These are phyloP conservation scores for Amanita rimosa DNA, from an alignment of 768 basidiomycete genomes.

Conservation along the genomic window DNA sequence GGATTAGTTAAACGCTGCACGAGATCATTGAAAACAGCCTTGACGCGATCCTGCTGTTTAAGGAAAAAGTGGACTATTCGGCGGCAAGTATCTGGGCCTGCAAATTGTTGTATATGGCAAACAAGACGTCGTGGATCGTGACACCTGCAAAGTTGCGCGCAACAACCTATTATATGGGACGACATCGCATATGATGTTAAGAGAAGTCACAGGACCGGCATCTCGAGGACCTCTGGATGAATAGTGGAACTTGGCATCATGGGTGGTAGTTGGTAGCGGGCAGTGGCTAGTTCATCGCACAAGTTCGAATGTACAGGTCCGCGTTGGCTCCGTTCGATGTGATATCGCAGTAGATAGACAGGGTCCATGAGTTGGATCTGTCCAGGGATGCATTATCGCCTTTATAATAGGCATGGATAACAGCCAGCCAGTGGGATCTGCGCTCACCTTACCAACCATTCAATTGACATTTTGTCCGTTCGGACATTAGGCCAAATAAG, in stretches of 20 bases:
- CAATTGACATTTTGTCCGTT: neutral
- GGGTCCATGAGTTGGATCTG: neutral
- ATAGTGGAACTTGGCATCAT: slow-evolving; percentile 5
- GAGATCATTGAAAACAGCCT: slow-evolving; percentile 30
- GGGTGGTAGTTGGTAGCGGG: neutral
- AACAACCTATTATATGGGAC: slow-evolving; percentile 31
- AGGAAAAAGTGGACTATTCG: slow-evolving; percentile 32
- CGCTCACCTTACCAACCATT: neutral
- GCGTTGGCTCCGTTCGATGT: neutral
- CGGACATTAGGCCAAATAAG: neutral
- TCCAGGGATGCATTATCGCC: neutral
- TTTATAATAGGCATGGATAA: neutral
- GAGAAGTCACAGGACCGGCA: slow-evolving; percentile 21
- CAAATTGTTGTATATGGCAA: slow-evolving; percentile 30
- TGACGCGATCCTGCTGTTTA: slow-evolving; percentile 32
- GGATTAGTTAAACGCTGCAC: slow-evolving; percentile 29
- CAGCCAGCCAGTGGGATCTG: neutral
- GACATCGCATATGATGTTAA: slow-evolving; percentile 36
- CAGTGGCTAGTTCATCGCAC: neutral
- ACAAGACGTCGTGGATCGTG: slow-evolving; percentile 40
- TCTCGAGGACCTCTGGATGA: slow-evolving; percentile 21
- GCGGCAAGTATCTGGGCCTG: slow-evolving; percentile 22
- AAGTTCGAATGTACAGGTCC: neutral
- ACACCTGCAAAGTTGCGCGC: slow-evolving; percentile 32
- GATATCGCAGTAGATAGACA: neutral